Evolutionary conservation across 441 rosid species (phyloP).

Genomic region (Omphalea diandra): DNA sequence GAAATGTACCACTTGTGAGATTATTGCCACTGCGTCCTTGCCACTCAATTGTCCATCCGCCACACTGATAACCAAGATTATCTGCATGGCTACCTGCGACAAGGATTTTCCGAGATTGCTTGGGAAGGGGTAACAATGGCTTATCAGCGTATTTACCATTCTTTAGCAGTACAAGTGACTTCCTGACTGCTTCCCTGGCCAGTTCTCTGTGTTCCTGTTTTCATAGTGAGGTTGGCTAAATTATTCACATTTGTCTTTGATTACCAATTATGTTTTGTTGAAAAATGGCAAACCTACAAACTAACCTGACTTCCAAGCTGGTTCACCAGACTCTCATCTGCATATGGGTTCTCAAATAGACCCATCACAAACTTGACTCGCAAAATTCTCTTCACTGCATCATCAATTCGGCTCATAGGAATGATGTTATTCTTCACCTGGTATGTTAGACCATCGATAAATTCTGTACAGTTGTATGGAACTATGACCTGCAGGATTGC

Average conservation of each 20-base stretch:
- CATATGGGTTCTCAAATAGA: conserved; percentile 49
- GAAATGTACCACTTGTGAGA: conserved; percentile 41
- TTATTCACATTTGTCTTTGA: too few species aligned
- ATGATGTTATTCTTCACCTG: conserved; percentile 41
- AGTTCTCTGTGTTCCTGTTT: conserved; percentile 50
- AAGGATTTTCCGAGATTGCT: conserved; percentile 43
- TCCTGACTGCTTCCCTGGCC: conserved; percentile 64
- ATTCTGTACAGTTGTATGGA: conserved; percentile 41
- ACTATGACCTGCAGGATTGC: conserved; percentile 58
- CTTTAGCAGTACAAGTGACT: conserved; percentile 52
- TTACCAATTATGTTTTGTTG: too few species aligned
- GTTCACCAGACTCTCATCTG: conserved; percentile 39
- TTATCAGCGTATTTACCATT: conserved; percentile 35
- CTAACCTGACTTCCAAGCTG: conserved; percentile 52
- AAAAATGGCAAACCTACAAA: too few species aligned
- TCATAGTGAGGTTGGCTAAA: background rate
- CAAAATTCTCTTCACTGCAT: conserved; percentile 57
- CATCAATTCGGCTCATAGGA: conserved; percentile 54
- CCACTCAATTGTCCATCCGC: conserved; percentile 69
- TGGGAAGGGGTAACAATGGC: conserved; percentile 49
- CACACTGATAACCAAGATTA: conserved; percentile 65
- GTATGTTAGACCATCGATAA: conserved; percentile 40
- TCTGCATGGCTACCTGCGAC: conserved; percentile 60
- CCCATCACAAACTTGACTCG: conserved; percentile 54
- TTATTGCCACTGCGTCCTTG: conserved; percentile 55